Evolutionary conservation across 2,329 filamentous ascomycete species (phyloP).

Genomic region (Colletotrichum sansevieriae): DNA sequence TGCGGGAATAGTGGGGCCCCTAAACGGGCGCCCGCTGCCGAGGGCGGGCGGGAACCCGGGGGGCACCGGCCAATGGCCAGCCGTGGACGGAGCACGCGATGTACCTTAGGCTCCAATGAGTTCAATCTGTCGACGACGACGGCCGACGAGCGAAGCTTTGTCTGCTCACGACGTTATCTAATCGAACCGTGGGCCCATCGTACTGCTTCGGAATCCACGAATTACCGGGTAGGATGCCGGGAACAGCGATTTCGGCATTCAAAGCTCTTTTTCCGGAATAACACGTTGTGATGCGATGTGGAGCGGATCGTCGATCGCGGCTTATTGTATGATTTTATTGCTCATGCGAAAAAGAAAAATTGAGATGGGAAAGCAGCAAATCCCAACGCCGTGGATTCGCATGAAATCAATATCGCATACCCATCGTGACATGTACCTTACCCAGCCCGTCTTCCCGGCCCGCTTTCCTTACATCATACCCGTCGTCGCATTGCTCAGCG

Average conservation of each 20-base stretch:
- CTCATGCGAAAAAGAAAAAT: constrained; percentile 9
- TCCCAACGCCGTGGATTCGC: constrained; percentile 36
- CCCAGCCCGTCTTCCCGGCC: constrained; percentile 20
- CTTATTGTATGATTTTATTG: constrained; percentile 21
- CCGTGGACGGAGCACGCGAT: constrained; percentile 15
- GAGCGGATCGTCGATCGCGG: constrained; percentile 2
- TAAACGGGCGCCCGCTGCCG: neutral
- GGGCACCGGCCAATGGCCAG: constrained; percentile 14
- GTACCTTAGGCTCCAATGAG: neutral
- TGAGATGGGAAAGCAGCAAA: constrained; percentile 1
- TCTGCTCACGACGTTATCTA: neutral
- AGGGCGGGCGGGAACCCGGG: constrained; percentile 6
- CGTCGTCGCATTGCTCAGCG: constrained; percentile 3
- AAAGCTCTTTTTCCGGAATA: neutral
- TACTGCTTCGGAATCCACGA: constrained; percentile 1
- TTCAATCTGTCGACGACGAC: too few relatives aligned
- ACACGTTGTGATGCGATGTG: neutral
- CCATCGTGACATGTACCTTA: constrained; percentile 33
- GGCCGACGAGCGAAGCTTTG: neutral
- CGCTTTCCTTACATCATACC: constrained; percentile 38
- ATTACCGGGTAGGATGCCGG: constrained; percentile 9
- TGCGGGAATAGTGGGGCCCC: constrained; percentile 23
- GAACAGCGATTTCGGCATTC: neutral
- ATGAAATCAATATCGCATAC: constrained; percentile 29
- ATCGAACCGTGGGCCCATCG: neutral